A percentile compares a stretch with the other conserved stretches of the same genome.
These are phyloP conservation scores for Baudoinia panamericana DNA, from an alignment of 495 filamentous ascomycete genomes.

Conservation along the genomic window DNA sequence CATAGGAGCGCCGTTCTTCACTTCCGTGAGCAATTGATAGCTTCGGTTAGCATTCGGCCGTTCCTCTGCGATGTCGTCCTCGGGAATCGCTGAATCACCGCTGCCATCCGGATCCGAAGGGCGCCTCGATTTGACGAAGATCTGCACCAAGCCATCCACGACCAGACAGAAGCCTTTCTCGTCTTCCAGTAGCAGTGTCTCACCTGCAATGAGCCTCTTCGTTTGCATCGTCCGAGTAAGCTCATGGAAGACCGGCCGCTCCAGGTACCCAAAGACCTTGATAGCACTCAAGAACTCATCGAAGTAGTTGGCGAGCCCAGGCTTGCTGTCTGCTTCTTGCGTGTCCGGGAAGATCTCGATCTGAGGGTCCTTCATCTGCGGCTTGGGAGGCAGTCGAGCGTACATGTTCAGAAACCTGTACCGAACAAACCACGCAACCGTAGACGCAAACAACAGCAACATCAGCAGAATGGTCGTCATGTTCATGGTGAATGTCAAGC, in stretches of 20 bases:
- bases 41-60: slow-evolving; percentile 50
- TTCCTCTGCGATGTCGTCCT: slow-evolving; percentile 55
- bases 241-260: slow-evolving; percentile 93
- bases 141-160: slow-evolving; percentile 92
- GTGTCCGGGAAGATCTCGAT: slow-evolving; percentile 88
- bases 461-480: slow-evolving; percentile 88
- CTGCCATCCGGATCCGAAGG: slow-evolving; percentile 36
- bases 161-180: slow-evolving; percentile 97
- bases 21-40: slow-evolving; percentile 91
- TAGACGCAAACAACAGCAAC: slow-evolving; percentile 58
- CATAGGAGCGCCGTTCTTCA: slow-evolving; percentile 97
- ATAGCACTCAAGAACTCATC: slow-evolving; percentile 99
- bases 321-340: slow-evolving; percentile 78
- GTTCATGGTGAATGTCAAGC: slow-evolving; percentile 94
- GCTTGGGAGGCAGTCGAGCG: slow-evolving; percentile 78
- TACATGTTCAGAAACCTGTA: slow-evolving; percentile 96
- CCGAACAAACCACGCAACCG: slow-evolving; percentile 78
- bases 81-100: slow-evolving; percentile 28
- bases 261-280: slow-evolving; percentile 95
- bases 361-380: slow-evolving; percentile 88
- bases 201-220: slow-evolving; percentile 84
- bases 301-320: slow-evolving; percentile 83
- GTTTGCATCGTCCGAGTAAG: slow-evolving; percentile 97
- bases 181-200: slow-evolving; percentile 87
- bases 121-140: slow-evolving; percentile 85